A percentile compares a stretch with the other conserved stretches of the same genome.
These are phyloP conservation scores for Arachis hypogaea DNA, from an alignment of 306 rosid genomes.

Conservation along the genomic window DNA sequence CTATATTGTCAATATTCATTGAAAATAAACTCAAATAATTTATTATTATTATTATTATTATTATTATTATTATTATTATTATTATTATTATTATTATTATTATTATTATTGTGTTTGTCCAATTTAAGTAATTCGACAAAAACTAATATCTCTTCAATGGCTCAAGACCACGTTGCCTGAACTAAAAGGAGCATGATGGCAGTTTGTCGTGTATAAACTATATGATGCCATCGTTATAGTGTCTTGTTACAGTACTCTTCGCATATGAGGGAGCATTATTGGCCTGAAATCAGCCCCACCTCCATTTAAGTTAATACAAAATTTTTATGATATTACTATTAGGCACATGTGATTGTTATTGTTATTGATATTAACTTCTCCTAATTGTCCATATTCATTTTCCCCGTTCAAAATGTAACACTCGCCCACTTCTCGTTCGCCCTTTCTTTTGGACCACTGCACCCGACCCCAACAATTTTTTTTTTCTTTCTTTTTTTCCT, in stretches of 20 bases:
- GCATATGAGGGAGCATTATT: not conserved
- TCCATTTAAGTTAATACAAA: not conserved
- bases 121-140: no score
- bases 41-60: no score
- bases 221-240: not conserved
- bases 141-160: no score
- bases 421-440: not conserved
- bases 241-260: not conserved
- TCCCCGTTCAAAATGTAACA: not conserved
- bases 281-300: not conserved
- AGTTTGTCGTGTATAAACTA: not conserved
- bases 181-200: not conserved
- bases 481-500: no score
- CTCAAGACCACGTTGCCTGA: no score
- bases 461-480: not conserved
- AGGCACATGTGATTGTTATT: not conserved
- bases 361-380: not conserved
- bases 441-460: not conserved
- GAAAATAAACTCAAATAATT: no score
- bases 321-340: not conserved
- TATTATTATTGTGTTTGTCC: no score
- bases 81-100: no score
- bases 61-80: no score
- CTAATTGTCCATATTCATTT: constrained; percentile 7
- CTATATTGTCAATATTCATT: no score